Evolutionary conservation across 192 early-diverging fungal species (phyloP).

Genomic region (Coemansia sp.): DNA sequence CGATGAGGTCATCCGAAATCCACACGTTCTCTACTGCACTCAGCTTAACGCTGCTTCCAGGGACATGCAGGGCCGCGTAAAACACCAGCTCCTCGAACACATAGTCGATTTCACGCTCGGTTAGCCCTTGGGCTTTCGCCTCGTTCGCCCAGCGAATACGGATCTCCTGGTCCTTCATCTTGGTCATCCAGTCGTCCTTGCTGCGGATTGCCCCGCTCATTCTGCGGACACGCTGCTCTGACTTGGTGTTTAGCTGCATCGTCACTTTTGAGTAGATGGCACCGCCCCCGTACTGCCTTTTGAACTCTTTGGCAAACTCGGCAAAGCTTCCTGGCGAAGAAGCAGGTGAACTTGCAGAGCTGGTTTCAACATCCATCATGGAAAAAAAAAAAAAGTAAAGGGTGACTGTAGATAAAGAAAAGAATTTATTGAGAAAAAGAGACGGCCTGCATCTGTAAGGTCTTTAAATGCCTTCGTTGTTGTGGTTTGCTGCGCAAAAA

Average conservation of each 20-base stretch:
- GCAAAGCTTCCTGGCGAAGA: constrained; percentile 2
- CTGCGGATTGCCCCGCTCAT: constrained; percentile 51
- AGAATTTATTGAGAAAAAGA: background rate
- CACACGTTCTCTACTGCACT: constrained; percentile 40
- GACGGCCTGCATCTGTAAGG: no score
- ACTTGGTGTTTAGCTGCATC: constrained; percentile 12
- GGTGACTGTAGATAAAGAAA: background rate
- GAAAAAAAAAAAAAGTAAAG: background rate
- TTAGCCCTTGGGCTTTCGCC: constrained; percentile 24
- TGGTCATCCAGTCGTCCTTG: constrained; percentile 51
- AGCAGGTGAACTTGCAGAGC: background rate
- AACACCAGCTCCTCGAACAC: constrained; percentile 51
- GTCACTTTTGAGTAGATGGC: constrained; percentile 10
- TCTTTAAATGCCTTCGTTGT: background rate
- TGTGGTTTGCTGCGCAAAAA: background rate
- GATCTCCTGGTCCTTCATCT: constrained; percentile 26
- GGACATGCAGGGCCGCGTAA: constrained; percentile 23
- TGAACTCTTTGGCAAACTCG: constrained; percentile 8
- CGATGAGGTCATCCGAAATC: constrained; percentile 37
- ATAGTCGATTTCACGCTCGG: constrained; percentile 46
- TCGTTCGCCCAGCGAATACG: constrained; percentile 26
- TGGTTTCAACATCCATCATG: background rate
- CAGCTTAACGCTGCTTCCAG: constrained; percentile 18
- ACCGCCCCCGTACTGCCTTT: background rate
- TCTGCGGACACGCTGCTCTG: constrained; percentile 30